A percentile compares a stretch with the other conserved stretches of the same genome.
Evolutionary conservation across 2,329 filamentous ascomycete genomes (phyloP).

Genomic region (Dissoconium aciculare): DNA sequence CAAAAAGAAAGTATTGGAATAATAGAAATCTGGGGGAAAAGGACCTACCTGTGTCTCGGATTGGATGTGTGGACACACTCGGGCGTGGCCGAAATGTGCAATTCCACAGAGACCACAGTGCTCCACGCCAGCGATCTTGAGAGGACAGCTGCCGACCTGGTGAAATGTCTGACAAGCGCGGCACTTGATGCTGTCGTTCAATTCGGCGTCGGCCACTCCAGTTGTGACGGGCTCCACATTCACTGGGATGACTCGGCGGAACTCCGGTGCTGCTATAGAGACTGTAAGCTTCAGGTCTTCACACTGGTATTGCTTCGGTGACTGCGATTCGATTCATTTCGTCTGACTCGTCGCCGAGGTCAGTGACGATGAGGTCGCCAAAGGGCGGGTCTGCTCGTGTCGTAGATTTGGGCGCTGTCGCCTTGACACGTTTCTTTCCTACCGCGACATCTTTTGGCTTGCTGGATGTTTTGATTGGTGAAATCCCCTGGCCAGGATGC

Average conservation of each 20-base stretch:
- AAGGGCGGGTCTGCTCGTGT: constrained; percentile 1
- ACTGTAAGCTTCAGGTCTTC: too few relatives aligned
- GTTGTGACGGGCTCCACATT: constrained; percentile 3
- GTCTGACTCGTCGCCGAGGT: constrained; percentile 1
- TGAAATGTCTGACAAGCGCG: constrained; percentile 41
- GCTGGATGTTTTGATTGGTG: constrained; percentile 5
- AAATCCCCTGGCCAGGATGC: too few relatives aligned
- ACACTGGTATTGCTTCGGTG: too few relatives aligned
- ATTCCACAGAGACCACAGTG: constrained; percentile 50
- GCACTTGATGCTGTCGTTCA: constrained; percentile 27
- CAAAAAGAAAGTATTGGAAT: constrained; percentile 3
- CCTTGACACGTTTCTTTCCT: too few relatives aligned
- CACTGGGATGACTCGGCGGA: constrained; percentile 11
- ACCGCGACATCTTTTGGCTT: constrained; percentile 3
- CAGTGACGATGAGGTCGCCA: constrained; percentile 2
- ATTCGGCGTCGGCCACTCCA: constrained; percentile 1
- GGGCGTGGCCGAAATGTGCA: constrained; percentile 41
- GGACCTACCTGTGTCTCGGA: constrained; percentile 36
- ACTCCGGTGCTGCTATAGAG: constrained; percentile 7
- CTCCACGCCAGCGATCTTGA: constrained; percentile 45
- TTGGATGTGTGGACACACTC: constrained; percentile 47
- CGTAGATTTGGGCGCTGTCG: not conserved
- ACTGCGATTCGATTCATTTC: too few relatives aligned
- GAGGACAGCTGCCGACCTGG: constrained; percentile 42
- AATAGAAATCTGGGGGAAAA: not conserved